Conservation (phyloP, 306 rosid genomes). For the Clitoria ternatea region DNA sequence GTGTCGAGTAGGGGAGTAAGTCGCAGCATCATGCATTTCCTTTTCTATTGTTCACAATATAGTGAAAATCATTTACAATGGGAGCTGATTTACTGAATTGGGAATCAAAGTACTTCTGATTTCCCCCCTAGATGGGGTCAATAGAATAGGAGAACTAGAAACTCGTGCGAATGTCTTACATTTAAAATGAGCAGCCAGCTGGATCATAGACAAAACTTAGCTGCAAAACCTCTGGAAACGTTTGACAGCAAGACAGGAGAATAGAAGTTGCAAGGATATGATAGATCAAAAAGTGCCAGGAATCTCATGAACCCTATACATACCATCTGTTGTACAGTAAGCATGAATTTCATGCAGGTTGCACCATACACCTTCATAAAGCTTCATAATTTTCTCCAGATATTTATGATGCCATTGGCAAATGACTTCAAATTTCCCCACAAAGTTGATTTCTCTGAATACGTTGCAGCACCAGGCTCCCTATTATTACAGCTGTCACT, state of each 20-base stretch:
- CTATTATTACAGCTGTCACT: conserved; percentile 24
- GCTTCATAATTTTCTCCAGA: conserved; percentile 49
- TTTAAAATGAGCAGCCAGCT: conserved; percentile 1
- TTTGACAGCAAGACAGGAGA: conserved; percentile 10
- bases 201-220: conserved; percentile 10
- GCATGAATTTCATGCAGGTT: conserved; percentile 9
- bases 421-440: conserved; percentile 71
- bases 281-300: not conserved
- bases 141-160: conserved; percentile 21
- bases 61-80: conserved; percentile 10
- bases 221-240: conserved; percentile 21
- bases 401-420: conserved; percentile 52
- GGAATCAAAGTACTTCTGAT: not conserved
- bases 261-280: conserved; percentile 17
- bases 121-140: not conserved
- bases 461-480: conserved; percentile 28
- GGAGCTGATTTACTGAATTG: not conserved
- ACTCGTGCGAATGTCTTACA: conserved; percentile 21
- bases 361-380: conserved; percentile 23
- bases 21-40: not conserved
- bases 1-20: conserved; percentile 1
- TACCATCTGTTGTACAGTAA: not conserved
- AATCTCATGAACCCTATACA: conserved; percentile 15
- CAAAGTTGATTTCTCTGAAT: conserved; percentile 35
- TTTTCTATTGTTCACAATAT: conserved; percentile 16